These are phyloP conservation scores for Gypsophila paniculata DNA, from an alignment of 179 eudicot species.

Conservation along the genomic window DNA sequence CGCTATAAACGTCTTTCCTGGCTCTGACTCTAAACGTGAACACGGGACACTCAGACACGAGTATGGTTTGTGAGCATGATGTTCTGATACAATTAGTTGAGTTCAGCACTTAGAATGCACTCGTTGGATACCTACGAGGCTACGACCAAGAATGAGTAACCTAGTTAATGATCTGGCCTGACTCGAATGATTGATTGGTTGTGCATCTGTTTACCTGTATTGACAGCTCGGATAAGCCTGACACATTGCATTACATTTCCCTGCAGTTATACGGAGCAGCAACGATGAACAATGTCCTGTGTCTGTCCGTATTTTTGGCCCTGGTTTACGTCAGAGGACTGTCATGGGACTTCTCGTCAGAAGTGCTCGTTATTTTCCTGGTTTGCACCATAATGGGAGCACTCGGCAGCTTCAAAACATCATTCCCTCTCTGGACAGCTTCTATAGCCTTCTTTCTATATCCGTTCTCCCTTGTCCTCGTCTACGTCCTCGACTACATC, in stretches of 20 bases:
- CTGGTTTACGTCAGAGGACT: slow-evolving; percentile 69
- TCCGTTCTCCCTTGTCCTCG: slow-evolving; percentile 69
- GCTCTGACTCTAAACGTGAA: no score
- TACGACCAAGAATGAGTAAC: no score
- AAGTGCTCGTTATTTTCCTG: slow-evolving; percentile 69
- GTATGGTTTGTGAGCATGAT: no score
- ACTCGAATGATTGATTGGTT: no score
- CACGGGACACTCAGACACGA: no score
- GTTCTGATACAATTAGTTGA: no score
- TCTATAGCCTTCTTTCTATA: slow-evolving; percentile 64
- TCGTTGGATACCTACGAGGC: no score
- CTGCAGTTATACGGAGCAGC: slow-evolving; percentile 82
- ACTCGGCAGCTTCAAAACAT: slow-evolving; percentile 66
- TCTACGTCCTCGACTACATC: slow-evolving; percentile 72
- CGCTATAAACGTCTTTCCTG: no score
- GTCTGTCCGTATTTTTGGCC: slow-evolving; percentile 79
- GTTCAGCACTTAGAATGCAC: no score
- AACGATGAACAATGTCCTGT: slow-evolving; percentile 84
- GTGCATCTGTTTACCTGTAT: no score
- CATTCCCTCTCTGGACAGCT: slow-evolving; percentile 80
- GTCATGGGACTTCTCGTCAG: slow-evolving; percentile 90
- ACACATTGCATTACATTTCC: background rate
- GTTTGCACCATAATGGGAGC: slow-evolving; percentile 76
- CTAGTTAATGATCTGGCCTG: no score
- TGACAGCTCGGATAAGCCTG: no score